Percentiles rank a stretch among this genome's conserved stretches.
Conservation (phyloP, 768 basidiomycete genomes). For the Leccinum ochraceum region DNA sequence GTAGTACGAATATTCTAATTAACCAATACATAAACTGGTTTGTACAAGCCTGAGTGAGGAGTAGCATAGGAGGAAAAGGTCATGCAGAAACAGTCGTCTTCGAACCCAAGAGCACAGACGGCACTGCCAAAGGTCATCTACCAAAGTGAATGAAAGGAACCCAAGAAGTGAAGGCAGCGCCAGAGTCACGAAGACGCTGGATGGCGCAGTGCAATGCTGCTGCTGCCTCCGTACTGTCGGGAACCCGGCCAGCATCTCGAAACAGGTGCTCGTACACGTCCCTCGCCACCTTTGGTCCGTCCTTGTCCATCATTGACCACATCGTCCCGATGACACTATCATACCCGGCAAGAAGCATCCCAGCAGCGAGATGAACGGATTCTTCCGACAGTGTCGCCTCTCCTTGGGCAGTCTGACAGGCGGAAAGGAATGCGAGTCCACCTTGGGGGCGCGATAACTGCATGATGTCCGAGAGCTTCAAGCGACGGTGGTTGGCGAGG, state of each 20-base stretch:
- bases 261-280: neutral
- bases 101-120: no score
- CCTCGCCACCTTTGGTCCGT: neutral
- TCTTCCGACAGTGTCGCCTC: neutral
- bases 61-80: no score
- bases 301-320: neutral
- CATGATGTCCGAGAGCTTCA: neutral
- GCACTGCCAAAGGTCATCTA: neutral
- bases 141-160: neutral
- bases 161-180: neutral
- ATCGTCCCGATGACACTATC: neutral
- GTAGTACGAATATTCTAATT: no score
- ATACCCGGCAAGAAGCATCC: neutral
- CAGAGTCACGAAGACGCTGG: neutral
- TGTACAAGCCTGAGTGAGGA: no score
- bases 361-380: neutral
- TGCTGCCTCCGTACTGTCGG: neutral
- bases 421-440: neutral
- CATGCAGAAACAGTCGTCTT: no score
- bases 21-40: no score
- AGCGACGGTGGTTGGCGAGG: neutral
- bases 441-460: neutral
- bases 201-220: neutral
- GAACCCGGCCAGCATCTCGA: neutral
- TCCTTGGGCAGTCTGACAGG: neutral